Conservation (phyloP, 192 early-diverging fungal genomes). For the Rhizoclosmatium globosum region DNA sequence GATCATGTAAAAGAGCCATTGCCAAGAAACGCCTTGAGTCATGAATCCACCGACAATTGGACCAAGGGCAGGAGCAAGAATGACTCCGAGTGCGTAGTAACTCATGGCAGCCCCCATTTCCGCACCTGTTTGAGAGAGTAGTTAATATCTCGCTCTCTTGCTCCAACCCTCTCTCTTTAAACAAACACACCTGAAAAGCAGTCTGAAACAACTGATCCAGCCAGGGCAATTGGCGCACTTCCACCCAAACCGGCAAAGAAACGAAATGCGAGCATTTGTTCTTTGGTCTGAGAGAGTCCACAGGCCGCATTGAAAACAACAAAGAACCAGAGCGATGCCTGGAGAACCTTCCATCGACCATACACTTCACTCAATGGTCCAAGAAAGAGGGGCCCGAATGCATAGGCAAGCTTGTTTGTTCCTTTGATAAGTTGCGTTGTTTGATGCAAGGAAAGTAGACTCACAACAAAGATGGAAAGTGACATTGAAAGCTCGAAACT, state of each 20-base stretch:
- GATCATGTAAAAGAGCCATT: conserved; percentile 67
- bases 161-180: no score
- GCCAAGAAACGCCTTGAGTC: conserved; percentile 58
- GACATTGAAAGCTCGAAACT: conserved; percentile 49
- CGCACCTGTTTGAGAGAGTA: conserved; percentile 30
- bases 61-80: conserved; percentile 62
- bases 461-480: conserved; percentile 48
- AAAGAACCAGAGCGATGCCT: conserved; percentile 50
- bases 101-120: conserved; percentile 65
- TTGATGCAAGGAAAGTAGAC: no score
- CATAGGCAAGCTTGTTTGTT: conserved; percentile 45
- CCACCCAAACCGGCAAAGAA: conserved; percentile 57
- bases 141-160: no score
- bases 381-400: conserved; percentile 60
- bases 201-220: conserved; percentile 60
- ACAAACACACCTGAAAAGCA: conserved; percentile 37
- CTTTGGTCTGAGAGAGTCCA: conserved; percentile 48
- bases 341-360: conserved; percentile 58
- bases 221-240: conserved; percentile 40
- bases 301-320: conserved; percentile 57
- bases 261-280: conserved; percentile 53
- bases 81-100: conserved; percentile 57
- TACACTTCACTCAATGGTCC: conserved; percentile 59
- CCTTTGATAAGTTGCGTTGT: no score
- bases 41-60: conserved; percentile 66